Percentiles rank a stretch among this genome's conserved stretches.
These are phyloP conservation scores for Encephalitozoon intestinalis DNA, from an alignment of 371 early-diverging fungal species.

Conservation along the genomic window DNA sequence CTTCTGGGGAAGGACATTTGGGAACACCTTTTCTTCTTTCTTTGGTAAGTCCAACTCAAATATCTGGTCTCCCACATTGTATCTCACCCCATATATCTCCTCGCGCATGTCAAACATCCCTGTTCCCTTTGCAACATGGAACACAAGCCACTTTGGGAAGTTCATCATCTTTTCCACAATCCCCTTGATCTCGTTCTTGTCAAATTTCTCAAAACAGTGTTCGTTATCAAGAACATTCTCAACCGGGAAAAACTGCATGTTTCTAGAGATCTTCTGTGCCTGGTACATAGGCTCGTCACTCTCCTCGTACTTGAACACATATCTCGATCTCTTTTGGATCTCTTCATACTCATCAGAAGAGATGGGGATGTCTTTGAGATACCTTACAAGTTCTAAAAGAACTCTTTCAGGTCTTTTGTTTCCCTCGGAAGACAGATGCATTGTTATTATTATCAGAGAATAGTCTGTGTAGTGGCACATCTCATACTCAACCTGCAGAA, in stretches of 20 bases:
- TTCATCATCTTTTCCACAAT: conserved; percentile 18
- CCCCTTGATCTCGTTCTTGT: conserved; percentile 31
- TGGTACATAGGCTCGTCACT: conserved; percentile 46
- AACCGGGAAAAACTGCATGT: conserved; percentile 48
- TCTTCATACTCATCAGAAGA: conserved; percentile 28
- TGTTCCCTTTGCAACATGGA: background rate
- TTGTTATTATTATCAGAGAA: conserved; percentile 27
- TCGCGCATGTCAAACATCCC: conserved; percentile 10
- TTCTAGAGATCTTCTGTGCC: conserved; percentile 12
- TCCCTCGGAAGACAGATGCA: conserved; percentile 34
- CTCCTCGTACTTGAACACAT: conserved; percentile 40
- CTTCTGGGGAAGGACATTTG: too few relatives aligned
- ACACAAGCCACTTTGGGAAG: conserved; percentile 46
- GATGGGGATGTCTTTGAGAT: conserved; percentile 10
- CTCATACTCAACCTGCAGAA: conserved; percentile 12
- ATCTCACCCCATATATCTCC: conserved; percentile 6
- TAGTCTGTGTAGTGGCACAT: conserved; percentile 7
- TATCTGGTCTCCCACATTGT: background rate
- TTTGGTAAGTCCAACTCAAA: too few relatives aligned
- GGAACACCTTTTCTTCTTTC: too few relatives aligned
- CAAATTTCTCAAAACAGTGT: conserved; percentile 35
- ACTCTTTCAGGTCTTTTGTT: background rate
- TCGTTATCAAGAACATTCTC: conserved; percentile 42
- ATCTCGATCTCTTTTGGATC: conserved; percentile 15
- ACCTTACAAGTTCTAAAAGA: conserved; percentile 11